Conservation (phyloP, 2,329 filamentous ascomycete genomes). For the Colletotrichum orbiculare region DNA sequence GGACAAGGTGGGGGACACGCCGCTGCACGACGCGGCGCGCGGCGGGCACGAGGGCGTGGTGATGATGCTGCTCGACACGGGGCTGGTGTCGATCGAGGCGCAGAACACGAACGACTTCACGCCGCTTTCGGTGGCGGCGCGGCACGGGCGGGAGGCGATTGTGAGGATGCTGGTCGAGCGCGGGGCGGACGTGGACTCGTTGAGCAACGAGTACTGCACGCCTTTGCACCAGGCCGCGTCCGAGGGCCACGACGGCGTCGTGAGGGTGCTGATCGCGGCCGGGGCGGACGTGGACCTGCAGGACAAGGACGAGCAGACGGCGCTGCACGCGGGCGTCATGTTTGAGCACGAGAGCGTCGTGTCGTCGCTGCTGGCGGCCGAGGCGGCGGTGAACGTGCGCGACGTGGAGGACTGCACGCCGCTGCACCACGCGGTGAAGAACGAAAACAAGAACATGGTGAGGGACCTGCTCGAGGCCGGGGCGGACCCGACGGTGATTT, state of each 20-base stretch:
- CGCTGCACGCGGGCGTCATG: constrained; percentile 37
- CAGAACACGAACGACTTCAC: constrained; percentile 36
- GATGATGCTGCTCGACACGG: constrained; percentile 34
- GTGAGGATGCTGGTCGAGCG: constrained; percentile 38
- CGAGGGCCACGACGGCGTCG: constrained; percentile 36
- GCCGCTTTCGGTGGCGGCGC: constrained; percentile 36
- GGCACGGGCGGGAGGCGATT: constrained; percentile 37
- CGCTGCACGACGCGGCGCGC: constrained; percentile 34
- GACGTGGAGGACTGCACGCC: constrained; percentile 38
- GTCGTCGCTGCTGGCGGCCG: constrained; percentile 27
- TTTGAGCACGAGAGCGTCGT: constrained; percentile 38
- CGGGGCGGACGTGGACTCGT: constrained; percentile 37
- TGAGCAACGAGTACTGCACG: constrained; percentile 36
- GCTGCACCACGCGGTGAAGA: constrained; percentile 38
- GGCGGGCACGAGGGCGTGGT: constrained; percentile 34
- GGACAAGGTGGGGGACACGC: constrained; percentile 37
- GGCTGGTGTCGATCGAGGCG: constrained; percentile 36
- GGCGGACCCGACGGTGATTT: constrained; percentile 36
- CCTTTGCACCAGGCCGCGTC: constrained; percentile 38
- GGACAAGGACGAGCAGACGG: constrained; percentile 37
- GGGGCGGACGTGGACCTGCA: constrained; percentile 38
- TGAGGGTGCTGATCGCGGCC: constrained; percentile 31
- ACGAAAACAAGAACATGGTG: constrained; percentile 34
- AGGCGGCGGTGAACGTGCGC: constrained; percentile 30
- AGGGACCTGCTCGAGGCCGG: constrained; percentile 36